These are phyloP conservation scores for Salvia splendens DNA, from an alignment of 257 asterid genomes.

Conservation along the genomic window DNA sequence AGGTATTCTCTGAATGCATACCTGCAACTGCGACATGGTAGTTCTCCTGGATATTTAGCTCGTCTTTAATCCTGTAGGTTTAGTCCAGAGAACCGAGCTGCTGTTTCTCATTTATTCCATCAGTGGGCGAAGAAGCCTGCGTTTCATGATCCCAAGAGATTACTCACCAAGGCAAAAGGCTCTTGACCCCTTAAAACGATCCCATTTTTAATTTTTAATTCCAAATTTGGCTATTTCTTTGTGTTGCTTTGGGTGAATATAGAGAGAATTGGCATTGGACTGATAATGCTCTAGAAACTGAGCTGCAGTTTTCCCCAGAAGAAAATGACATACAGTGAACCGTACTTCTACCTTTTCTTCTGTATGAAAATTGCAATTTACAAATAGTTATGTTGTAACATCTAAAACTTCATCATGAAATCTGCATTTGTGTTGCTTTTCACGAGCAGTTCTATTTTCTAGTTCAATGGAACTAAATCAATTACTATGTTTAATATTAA, in stretches of 20 bases:
- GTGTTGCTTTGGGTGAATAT: slow-evolving; percentile 21
- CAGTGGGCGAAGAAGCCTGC: slow-evolving; percentile 98
- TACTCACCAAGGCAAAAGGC: slow-evolving; percentile 71
- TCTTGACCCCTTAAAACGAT: slow-evolving; percentile 19
- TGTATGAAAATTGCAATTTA: slow-evolving; percentile 13
- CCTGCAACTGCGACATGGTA: slow-evolving; percentile 21
- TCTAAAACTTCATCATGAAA: slow-evolving; percentile 6
- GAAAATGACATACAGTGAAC: slow-evolving; percentile 7
- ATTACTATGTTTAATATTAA: background rate
- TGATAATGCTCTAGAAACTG: slow-evolving; percentile 6
- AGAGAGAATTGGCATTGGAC: background rate
- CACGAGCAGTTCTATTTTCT: slow-evolving; percentile 17
- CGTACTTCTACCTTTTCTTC: slow-evolving; percentile 7
- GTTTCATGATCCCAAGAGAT: slow-evolving; percentile 88
- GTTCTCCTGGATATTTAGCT: slow-evolving; percentile 18
- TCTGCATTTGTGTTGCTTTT: slow-evolving; percentile 13
- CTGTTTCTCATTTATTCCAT: slow-evolving; percentile 85
- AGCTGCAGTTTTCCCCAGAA: slow-evolving; percentile 9
- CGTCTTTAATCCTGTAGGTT: slow-evolving; percentile 51
- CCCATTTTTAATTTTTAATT: slow-evolving; percentile 18
- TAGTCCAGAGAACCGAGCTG: slow-evolving; percentile 64
- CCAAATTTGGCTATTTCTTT: slow-evolving; percentile 11
- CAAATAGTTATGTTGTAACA: background rate
- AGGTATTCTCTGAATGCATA: slow-evolving; percentile 52
- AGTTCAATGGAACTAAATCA: slow-evolving; percentile 1